Conservation (phyloP, 176 grass and related monocot genomes). For the Microstegium vimineum region DNA sequence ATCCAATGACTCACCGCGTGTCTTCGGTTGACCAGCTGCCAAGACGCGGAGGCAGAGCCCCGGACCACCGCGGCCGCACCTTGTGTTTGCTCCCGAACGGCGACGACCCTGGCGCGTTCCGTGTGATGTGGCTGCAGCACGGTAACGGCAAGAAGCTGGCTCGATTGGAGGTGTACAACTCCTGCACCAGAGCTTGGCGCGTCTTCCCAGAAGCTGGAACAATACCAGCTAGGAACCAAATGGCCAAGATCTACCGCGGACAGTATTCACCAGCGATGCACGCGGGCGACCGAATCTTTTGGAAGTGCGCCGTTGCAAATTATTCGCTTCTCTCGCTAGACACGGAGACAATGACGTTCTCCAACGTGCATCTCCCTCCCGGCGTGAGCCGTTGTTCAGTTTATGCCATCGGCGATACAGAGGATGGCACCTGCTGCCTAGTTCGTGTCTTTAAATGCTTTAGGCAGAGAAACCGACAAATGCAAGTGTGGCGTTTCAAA, state of each 20-base stretch:
- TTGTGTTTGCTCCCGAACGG: not conserved
- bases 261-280: not conserved
- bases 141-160: not conserved
- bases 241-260: not conserved
- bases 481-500: not conserved
- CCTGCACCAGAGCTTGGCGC: not conserved
- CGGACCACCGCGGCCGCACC: not conserved
- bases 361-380: not conserved
- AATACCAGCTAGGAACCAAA: not conserved
- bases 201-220: not conserved
- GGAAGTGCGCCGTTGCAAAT: not conserved
- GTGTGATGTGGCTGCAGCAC: not conserved
- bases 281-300: not conserved
- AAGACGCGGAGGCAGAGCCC: not conserved
- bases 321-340: not conserved
- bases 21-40: not conserved
- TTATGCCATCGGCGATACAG: not conserved
- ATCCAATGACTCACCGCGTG: not conserved
- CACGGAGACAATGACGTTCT: not conserved
- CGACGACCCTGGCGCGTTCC: not conserved
- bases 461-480: no score
- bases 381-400: not conserved
- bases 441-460: not conserved
- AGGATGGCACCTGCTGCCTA: not conserved
- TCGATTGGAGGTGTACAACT: not conserved